Base-by-base conservation (phyloP, 2,329 filamentous ascomycete genomes). In the Penicillium sp. region DNA sequence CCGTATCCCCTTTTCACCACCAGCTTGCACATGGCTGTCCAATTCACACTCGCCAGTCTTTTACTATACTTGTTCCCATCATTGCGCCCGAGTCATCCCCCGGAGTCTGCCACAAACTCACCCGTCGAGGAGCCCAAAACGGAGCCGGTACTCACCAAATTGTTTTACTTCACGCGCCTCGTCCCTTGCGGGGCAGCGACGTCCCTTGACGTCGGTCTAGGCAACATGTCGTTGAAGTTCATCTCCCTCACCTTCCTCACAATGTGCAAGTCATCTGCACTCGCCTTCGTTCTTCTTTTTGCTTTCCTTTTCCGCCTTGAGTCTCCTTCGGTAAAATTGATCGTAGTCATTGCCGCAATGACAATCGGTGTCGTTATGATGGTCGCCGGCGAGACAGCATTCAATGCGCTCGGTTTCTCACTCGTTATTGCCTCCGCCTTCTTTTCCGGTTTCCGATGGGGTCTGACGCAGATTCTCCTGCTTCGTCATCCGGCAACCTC, bases 191-290 rank as follows among this genome's bases (percentile, higher is more conserved):
- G 93, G 65, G 86, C 88, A 44, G 93, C 95, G 6, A 99, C 95
- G 0, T 95, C 93, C 13, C 83, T 99, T 58, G 95, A 99, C 73
- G 96, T 99, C 75, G 95, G 95, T 14, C 78, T 99, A 57, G 95
- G 95, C 62, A 99, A 99, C 72, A 96, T 92, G 75, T 96, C 92
- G 53, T 82, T 99, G 67, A 95, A 93, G 75, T 97, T 96, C 74
- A 98, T 99, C 68, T 93, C 91, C 43, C 85, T 99, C 65, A 97
- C 93, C 10, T 99, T 99, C 74, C 96, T 96, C 77, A 99, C 95
- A 58, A 98, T 99, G 95, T 98, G 95, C 79, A 99, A 99, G 83
- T 98, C 93, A 6, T 97, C 93, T 10, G 91, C 93, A 16, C 85
- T 99, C 23, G 93, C 91, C 45, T 99, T 98, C 72, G 95, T 99